Conservation (phyloP, 257 asterid genomes). For the Parsonsia alboflavescens region DNA sequence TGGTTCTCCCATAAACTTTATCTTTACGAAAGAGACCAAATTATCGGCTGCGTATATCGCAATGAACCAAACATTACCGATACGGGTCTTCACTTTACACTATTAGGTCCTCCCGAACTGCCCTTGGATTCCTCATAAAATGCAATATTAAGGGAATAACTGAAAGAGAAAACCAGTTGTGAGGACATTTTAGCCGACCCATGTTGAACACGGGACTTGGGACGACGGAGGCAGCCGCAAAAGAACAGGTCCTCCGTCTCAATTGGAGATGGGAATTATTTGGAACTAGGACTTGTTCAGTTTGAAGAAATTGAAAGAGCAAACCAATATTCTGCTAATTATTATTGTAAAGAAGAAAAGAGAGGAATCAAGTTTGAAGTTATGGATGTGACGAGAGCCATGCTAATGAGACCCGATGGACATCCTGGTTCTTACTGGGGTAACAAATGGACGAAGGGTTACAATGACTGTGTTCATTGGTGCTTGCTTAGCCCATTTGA, state of each 20-base stretch:
- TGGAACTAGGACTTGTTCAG: conserved; percentile 52
- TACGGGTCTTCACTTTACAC: conserved; percentile 45
- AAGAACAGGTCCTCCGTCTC: conserved; percentile 42
- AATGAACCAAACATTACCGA: conserved; percentile 51
- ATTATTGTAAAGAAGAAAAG: too few species aligned
- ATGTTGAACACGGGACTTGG: conserved; percentile 86
- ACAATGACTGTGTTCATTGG: conserved; percentile 85
- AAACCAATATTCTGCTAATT: conserved; percentile 32
- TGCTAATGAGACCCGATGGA: conserved; percentile 65
- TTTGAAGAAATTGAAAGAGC: conserved; percentile 35
- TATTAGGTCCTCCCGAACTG: conserved; percentile 40
- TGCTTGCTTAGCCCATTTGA: conserved; percentile 81
- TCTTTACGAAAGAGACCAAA: conserved; percentile 43
- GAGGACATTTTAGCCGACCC: conserved; percentile 65
- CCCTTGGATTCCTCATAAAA: conserved; percentile 33
- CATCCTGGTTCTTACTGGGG: conserved; percentile 75
- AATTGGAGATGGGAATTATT: too few species aligned
- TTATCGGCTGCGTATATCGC: conserved; percentile 59
- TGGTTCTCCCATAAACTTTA: conserved; percentile 58
- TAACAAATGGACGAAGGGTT: conserved; percentile 39
- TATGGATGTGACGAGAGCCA: conserved; percentile 52
- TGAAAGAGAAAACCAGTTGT: too few species aligned
- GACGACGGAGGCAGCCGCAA: conserved; percentile 59
- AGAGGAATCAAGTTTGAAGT: too few species aligned
- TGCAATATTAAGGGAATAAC: conserved; percentile 48